A percentile compares a stretch with the other conserved stretches of the same genome.
Conservation (phyloP, 768 basidiomycete species). For the Russula sp. region DNA sequence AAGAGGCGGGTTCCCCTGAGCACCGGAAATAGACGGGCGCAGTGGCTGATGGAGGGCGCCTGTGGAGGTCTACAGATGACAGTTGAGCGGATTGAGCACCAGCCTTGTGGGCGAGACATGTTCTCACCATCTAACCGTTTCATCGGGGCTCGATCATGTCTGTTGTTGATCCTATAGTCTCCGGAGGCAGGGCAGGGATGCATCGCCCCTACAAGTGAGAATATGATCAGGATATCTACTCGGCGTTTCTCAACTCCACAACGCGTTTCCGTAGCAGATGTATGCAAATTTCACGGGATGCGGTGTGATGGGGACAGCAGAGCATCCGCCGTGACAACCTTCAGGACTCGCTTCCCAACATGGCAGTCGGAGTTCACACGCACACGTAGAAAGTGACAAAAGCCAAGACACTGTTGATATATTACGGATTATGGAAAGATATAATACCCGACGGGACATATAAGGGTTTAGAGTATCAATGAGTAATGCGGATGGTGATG, state of each 20-base stretch:
- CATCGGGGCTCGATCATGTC: constrained; percentile 8
- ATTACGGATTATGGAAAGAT: constrained; percentile 18
- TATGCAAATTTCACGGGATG: background rate
- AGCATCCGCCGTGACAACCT: constrained; percentile 5
- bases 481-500: constrained; percentile 14
- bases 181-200: constrained; percentile 1
- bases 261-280: constrained; percentile 5
- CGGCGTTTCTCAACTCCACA: constrained; percentile 5
- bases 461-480: constrained; percentile 21
- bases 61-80: constrained; percentile 5
- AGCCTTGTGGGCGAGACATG: background rate
- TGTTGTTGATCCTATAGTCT: constrained; percentile 11
- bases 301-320: constrained; percentile 8
- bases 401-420: background rate
- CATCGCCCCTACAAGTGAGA: background rate
- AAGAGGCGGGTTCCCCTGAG: background rate
- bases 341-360: background rate
- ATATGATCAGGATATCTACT: background rate
- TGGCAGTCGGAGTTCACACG: constrained; percentile 14
- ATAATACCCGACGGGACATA: constrained; percentile 14
- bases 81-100: constrained; percentile 3
- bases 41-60: background rate
- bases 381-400: background rate
- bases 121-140: constrained; percentile 13
- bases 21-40: constrained; percentile 15